Evolutionary conservation across 257 asterid species (phyloP).

Genomic region (Gardenia jasminoides): DNA sequence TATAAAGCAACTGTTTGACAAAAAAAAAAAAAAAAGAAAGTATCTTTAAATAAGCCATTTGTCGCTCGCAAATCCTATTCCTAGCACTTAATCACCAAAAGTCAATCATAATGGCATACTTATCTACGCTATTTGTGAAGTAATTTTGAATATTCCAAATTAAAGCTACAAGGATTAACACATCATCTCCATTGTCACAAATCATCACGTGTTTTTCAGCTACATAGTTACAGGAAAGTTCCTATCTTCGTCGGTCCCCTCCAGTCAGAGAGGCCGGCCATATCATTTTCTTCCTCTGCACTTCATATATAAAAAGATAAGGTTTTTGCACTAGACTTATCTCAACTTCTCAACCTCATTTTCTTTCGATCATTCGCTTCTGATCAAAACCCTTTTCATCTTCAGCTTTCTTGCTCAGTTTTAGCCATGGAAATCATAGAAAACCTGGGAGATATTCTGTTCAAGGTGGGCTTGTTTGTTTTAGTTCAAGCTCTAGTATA

Average conservation of each 20-base stretch:
- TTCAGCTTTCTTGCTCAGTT: background rate
- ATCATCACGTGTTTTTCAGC: background rate
- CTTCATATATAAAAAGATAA: background rate
- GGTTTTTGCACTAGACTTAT: background rate
- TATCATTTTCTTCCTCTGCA: background rate
- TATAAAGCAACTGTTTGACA: no score
- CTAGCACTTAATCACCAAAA: background rate
- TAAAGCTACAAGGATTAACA: background rate
- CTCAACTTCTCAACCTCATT: background rate
- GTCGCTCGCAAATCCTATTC: background rate
- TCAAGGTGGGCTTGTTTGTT: slow-evolving; percentile 46
- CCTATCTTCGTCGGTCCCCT: background rate
- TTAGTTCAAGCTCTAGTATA: slow-evolving; percentile 55
- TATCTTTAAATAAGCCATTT: background rate
- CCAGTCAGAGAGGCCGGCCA: slow-evolving; percentile 12
- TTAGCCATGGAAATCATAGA: slow-evolving; percentile 23
- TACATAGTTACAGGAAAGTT: background rate
- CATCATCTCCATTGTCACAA: background rate
- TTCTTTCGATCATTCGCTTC: background rate
- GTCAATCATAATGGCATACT: background rate
- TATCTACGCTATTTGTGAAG: background rate
- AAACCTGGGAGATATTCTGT: slow-evolving; percentile 30
- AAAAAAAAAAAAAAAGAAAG: no score
- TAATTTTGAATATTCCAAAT: background rate
- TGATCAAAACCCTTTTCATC: background rate